A percentile compares a stretch with the other conserved stretches of the same genome.
phyloP scores from a whole-genome alignment of 352 stramenopile genomes.

The Globisporangium apiculatum region DNA sequence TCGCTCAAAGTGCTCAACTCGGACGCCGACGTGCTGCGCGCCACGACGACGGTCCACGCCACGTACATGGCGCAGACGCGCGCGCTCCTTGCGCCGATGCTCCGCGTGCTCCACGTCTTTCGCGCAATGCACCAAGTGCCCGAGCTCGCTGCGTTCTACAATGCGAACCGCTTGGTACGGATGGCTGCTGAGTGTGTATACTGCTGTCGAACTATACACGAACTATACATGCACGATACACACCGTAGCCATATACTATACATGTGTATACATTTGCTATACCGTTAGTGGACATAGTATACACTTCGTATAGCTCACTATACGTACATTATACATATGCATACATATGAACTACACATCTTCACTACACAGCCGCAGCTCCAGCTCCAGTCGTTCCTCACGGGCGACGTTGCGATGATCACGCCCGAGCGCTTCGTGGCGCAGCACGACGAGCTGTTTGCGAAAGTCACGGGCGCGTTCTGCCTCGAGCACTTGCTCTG shows the following conservation, averaged over 20 bases:
- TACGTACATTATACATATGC: no score
- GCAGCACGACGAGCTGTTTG: slow-evolving; percentile 76
- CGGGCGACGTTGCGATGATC: slow-evolving; percentile 58
- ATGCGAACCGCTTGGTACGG: slow-evolving; percentile 65
- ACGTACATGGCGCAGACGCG: slow-evolving; percentile 69
- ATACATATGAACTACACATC: neutral
- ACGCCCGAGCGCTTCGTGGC: slow-evolving; percentile 66
- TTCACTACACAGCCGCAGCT: slow-evolving; percentile 43
- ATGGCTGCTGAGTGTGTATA: no score
- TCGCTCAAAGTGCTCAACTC: slow-evolving; percentile 71
- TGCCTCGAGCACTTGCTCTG: slow-evolving; percentile 70
- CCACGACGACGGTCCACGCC: slow-evolving; percentile 55
- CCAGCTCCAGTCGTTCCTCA: slow-evolving; percentile 66
- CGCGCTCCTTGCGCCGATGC: slow-evolving; percentile 53
- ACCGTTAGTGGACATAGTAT: no score
- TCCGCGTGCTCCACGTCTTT: slow-evolving; percentile 69
- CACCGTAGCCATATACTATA: no score
- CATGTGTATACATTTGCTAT: neutral
- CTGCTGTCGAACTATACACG: no score
- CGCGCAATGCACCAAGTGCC: slow-evolving; percentile 66
- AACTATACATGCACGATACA: no score
- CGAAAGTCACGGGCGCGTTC: slow-evolving; percentile 66
- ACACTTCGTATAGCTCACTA: no score
- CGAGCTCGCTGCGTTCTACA: slow-evolving; percentile 70
- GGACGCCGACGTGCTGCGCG: slow-evolving; percentile 46